Percentiles rank a stretch among this genome's conserved stretches.
phyloP scores from a whole-genome alignment of 768 basidiomycete species.

The Mycena haematopus region DNA sequence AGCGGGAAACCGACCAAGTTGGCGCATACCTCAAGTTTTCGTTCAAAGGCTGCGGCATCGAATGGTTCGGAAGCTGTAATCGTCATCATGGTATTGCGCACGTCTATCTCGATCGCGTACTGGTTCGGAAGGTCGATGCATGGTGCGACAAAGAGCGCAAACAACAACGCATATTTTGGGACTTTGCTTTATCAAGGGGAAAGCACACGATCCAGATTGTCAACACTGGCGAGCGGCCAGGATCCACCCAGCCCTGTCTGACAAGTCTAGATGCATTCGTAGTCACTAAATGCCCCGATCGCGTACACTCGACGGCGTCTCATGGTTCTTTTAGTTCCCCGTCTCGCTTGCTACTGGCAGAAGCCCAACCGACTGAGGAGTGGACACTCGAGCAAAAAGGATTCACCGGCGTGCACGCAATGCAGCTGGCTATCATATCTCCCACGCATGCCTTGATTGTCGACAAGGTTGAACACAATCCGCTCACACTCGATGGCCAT shows the following conservation, averaged over 20 bases:
- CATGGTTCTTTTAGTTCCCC: conserved; percentile 14
- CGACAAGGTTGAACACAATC: conserved; percentile 90
- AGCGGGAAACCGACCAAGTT: conserved; percentile 54
- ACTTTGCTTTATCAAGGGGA: conserved; percentile 54
- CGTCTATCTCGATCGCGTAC: conserved; percentile 64
- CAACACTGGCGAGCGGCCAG: conserved; percentile 53
- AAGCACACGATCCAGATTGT: conserved; percentile 70
- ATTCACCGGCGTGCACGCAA: conserved; percentile 77
- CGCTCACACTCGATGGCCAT: conserved; percentile 71
- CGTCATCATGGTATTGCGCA: conserved; percentile 58
- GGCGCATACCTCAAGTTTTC: conserved; percentile 60
- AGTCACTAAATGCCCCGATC: conserved; percentile 53
- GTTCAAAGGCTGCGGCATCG: conserved; percentile 78
- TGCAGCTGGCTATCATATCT: conserved; percentile 78
- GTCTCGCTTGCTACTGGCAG: conserved; percentile 7
- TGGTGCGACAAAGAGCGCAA: conserved; percentile 45
- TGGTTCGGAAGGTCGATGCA: conserved; percentile 51
- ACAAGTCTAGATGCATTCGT: conserved; percentile 73
- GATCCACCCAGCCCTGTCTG: conserved; percentile 40
- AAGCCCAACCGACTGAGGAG: conserved; percentile 23
- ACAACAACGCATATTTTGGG: conserved; percentile 73
- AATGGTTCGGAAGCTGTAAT: conserved; percentile 75
- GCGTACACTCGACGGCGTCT: conserved; percentile 1
- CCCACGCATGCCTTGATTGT: conserved; percentile 72
- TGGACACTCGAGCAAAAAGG: conserved; percentile 74